Conservation (phyloP, 768 basidiomycete genomes). For the Trametes cingulata region DNA sequence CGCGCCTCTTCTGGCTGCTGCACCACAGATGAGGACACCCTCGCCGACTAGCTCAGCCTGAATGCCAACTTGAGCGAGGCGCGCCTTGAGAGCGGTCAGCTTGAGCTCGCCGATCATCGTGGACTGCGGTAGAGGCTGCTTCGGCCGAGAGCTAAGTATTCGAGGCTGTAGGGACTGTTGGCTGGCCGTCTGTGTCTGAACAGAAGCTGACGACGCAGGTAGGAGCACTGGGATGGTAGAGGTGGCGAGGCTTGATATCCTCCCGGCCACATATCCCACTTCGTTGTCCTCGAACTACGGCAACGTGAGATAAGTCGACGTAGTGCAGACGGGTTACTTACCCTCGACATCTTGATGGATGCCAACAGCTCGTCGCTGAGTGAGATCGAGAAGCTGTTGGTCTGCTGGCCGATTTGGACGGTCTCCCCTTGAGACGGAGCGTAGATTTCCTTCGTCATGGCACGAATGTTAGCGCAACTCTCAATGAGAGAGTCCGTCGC, state of each 20-base stretch:
- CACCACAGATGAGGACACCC: conserved; percentile 89
- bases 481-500: conserved; percentile 75
- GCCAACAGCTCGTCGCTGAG: conserved; percentile 86
- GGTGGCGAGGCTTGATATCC: conserved; percentile 81
- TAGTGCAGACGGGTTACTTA: conserved; percentile 40
- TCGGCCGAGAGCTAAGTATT: conserved; percentile 65
- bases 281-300: conserved; percentile 95
- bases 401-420: conserved; percentile 93
- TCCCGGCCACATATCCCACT: conserved; percentile 88
- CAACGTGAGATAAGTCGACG: neutral
- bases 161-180: conserved; percentile 36
- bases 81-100: conserved; percentile 83
- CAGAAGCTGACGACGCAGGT: conserved; percentile 41
- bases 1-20: conserved; percentile 47
- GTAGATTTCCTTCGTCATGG: conserved; percentile 93
- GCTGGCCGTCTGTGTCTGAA: neutral
- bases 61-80: conserved; percentile 71
- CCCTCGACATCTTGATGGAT: conserved; percentile 82
- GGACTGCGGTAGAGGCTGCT: conserved; percentile 74
- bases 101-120: conserved; percentile 98
- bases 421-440: conserved; percentile 75
- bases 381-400: conserved; percentile 91
- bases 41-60: conserved; percentile 96
- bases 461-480: conserved; percentile 78
- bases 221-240: conserved; percentile 91